Base-by-base conservation (phyloP, 2,329 filamentous ascomycete genomes). In the Stylonectria norvegica region DNA sequence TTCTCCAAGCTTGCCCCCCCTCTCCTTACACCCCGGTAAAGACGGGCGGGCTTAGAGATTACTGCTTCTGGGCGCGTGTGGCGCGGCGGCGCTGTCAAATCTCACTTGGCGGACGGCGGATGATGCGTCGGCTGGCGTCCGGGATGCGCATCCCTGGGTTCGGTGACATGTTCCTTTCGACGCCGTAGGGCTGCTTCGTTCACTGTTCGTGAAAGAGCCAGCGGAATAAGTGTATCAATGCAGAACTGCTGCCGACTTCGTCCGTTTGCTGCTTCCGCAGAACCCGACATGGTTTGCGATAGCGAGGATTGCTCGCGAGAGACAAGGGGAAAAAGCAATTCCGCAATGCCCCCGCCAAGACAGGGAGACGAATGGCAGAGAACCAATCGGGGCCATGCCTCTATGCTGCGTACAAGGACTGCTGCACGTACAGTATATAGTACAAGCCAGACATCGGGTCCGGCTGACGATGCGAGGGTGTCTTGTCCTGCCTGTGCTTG, bases 341-440 rank as follows among this genome's bases (percentile, higher is more conserved):
- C 36, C 19, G 38, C 25, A 32, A 48, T 40, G 27, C 38, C 28
- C 41, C 38, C 45, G 20, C 19, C 30, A 22, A 41, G 40, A 42
- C 47, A 49, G 38, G 43, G 53, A 15, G 45, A 47, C 20, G 27
- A 35, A 42, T 20, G 19, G 33, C 38, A 25, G 16, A 42, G 19
- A 22, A 12, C 53, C 49, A 55, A 56, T 56, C 43, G 50, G 48
- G 27, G 32, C 38, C 31, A 32, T 36, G 36, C 35, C 36, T 45
- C 43, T 50, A n/a, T n/a, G n/a, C n/a, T n/a, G n/a, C n/a, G n/a
- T n/a, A n/a, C n/a, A n/a, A 32, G 32, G 36, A 11, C 31, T 29
- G 33, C 29, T 43, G 35, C 25, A 31, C 31, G 39, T 46, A 40
- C 45, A 52, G 42, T 49, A 39, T 46, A 42, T 39, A 34, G 35